A percentile compares a stretch with the other conserved stretches of the same genome.
Conservation (phyloP, 176 grass and related monocot genomes). For the Aegilops tauschii region DNA sequence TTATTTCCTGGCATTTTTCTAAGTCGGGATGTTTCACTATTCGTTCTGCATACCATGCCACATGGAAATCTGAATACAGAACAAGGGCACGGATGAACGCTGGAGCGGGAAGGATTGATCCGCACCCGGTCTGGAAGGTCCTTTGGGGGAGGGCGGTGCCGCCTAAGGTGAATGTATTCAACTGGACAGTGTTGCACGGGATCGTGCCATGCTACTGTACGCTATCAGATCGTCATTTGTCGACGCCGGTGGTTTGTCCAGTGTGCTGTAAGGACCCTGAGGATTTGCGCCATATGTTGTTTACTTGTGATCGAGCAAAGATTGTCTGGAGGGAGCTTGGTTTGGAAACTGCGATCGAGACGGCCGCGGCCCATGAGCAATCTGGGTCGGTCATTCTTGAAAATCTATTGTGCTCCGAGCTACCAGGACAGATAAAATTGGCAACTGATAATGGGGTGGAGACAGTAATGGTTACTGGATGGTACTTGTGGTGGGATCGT, state of each 20-base stretch:
- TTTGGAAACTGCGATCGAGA: neutral
- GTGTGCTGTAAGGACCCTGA: neutral
- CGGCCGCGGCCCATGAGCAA: neutral
- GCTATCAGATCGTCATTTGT: neutral
- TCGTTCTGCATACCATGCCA: neutral
- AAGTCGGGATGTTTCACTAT: neutral
- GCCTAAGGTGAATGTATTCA: too few relatives aligned
- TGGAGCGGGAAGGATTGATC: too few relatives aligned
- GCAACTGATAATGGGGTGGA: neutral
- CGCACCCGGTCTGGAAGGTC: neutral
- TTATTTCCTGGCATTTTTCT: neutral
- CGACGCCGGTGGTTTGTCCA: neutral
- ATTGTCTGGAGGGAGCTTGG: neutral
- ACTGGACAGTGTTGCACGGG: too few relatives aligned
- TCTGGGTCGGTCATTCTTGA: neutral
- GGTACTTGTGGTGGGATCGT: neutral
- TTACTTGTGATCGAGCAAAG: neutral
- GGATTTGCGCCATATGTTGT: neutral
- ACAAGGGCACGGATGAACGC: neutral
- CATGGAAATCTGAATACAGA: neutral
- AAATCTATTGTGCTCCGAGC: neutral
- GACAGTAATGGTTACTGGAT: neutral
- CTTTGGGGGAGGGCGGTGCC: neutral
- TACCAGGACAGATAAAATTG: too few relatives aligned
- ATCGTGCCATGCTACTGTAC: neutral